These are phyloP conservation scores for Termitomyces sp. DNA, from an alignment of 768 basidiomycete species.

Conservation along the genomic window DNA sequence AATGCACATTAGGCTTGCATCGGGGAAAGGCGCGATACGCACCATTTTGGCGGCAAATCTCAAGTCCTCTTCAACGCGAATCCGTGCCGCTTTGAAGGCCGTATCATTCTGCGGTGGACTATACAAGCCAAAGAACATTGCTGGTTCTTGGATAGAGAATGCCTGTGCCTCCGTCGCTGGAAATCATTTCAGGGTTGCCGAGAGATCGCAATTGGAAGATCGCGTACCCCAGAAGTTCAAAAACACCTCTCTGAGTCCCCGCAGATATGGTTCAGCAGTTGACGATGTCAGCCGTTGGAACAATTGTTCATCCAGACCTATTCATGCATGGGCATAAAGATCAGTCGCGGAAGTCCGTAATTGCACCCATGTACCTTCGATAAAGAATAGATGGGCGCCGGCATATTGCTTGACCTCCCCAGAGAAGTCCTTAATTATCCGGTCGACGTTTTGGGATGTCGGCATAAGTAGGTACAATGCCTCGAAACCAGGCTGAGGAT, in stretches of 20 bases:
- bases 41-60: constrained; percentile 70
- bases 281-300: constrained; percentile 73
- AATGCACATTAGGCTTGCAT: background rate
- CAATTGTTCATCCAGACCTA: constrained; percentile 75
- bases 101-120: constrained; percentile 75
- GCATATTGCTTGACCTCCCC: constrained; percentile 62
- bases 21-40: constrained; percentile 16
- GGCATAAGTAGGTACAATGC: constrained; percentile 95
- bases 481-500: constrained; percentile 81
- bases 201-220: background rate
- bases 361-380: constrained; percentile 55
- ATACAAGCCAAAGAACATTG: constrained; percentile 84
- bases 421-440: constrained; percentile 82
- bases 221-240: constrained; percentile 88
- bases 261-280: constrained; percentile 73
- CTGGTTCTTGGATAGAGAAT: constrained; percentile 76
- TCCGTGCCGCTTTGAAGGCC: constrained; percentile 61
- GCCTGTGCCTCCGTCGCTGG: constrained; percentile 81
- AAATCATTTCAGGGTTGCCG: constrained; percentile 1
- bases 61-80: constrained; percentile 85
- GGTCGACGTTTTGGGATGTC: constrained; percentile 88
- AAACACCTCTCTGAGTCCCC: constrained; percentile 79
- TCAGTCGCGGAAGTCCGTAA: background rate
- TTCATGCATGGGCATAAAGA: constrained; percentile 2
- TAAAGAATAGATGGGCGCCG: constrained; percentile 87